Base-by-base conservation (phyloP, 345 rosid genomes). In the Rhodomyrtus tomentosa region DNA sequence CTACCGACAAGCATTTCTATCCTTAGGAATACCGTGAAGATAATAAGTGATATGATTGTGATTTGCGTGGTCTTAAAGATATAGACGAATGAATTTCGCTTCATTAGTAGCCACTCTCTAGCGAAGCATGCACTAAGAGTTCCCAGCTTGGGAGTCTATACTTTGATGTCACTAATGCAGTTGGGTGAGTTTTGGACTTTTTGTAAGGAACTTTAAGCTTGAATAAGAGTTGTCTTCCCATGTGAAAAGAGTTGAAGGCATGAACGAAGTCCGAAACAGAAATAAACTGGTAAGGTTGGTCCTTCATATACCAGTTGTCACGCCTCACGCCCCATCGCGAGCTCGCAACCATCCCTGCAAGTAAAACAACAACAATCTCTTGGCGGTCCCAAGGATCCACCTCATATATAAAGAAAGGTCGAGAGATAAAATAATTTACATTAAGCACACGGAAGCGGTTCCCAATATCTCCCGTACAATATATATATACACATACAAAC, bases 81-180 rank as follows among this genome's bases (percentile, higher is more conserved):
- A 49, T 91, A 91, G 21, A 91, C 74, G 81, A 89, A 89, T 2
- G 82, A 84, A 83, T 86, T 89, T 25, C 91, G 87, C 87, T 89
- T 88, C 86, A 88, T 85, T 79, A 91, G 85, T 48, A 91, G 82
- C 92, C 87, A 87, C 62, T 91, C 92, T 76, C 90, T 87, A 21
- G 92, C 84, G 62, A 89, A 91, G 87, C 92, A 89, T 20, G 92
- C 92, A n/a, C 86, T 84, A 91, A 89, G 68, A 91, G 86, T 82
- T 91, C 92, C 92, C 85, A 82, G 81, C 89, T 89, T 40, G 91
- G 86, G 81, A 89, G 88, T 48, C 92, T 91, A 79, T 89, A 91
- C 85, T 89, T 89, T 38, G 81, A 72, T 18, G 52, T 86, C 73
- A 91, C 90, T 45, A 91, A 36, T 21, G 91, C 93, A 49, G 91